phyloP scores from a whole-genome alignment of 78 protist species.

The slime mould (Dictyostelium discoideum) region DNA sequence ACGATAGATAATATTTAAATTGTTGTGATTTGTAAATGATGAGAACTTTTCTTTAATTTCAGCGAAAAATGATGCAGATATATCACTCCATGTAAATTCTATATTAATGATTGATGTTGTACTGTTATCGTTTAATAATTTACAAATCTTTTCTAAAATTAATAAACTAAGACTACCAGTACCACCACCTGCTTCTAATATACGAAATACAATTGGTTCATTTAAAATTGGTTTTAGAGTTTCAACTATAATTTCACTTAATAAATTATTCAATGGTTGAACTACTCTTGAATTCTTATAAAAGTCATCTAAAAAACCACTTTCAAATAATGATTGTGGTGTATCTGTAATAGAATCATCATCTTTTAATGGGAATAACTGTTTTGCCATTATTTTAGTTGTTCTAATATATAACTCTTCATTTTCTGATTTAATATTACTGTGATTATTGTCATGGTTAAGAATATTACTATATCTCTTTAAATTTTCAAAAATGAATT shows the following conservation, averaged over 20 bases:
- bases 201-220: not conserved
- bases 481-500: conserved; percentile 5
- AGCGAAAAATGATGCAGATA: not conserved
- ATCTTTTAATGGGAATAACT: not conserved
- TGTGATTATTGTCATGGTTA: not conserved
- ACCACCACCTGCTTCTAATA: conserved; percentile 13
- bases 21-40: not conserved
- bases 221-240: not conserved
- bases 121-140: not conserved
- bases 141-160: not conserved
- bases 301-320: not conserved
- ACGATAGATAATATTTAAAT: not conserved
- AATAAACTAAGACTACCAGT: not conserved
- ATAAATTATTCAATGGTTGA: not conserved
- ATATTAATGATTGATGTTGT: not conserved
- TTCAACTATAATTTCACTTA: not conserved
- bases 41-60: not conserved
- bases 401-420: not conserved
- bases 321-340: not conserved
- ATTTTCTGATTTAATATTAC: not conserved
- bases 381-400: not conserved
- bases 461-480: not conserved
- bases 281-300: not conserved
- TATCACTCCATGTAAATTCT: conserved; percentile 8
- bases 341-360: not conserved